Evolutionary conservation across 208 protist species (phyloP), one percentile per base, ranked within the genome.

Genomic region (Trypanosoma boissoni): DNA sequence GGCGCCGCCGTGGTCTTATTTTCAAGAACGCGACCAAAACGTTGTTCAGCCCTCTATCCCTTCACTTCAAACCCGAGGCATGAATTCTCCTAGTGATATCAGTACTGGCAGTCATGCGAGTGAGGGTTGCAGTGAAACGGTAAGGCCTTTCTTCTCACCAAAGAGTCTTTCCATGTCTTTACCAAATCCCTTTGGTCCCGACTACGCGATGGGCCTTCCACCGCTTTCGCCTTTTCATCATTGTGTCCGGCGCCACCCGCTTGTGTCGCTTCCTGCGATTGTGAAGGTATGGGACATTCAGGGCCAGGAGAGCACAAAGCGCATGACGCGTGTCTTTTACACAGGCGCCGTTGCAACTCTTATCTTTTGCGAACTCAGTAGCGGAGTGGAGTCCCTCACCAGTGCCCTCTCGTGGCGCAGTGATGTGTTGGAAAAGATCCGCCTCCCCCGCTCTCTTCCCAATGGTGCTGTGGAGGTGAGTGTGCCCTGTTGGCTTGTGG

Each of bases 241-340:
- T 50, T 28, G n/a, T n/a, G n/a, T n/a, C n/a, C n/a, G n/a, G n/a
- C n/a, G n/a, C n/a, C n/a, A n/a, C n/a, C n/a, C n/a, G n/a, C n/a
- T n/a, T n/a, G n/a, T n/a, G 7, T 21, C 20, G 12, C 2, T 49
- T 1, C 34, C 43, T 5, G 57, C 42, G 3, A 63, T 50, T 27
- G 42, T 63, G 1, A 45, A 63, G 44, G 27, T 55, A 14, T 63
- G 57, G 57, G 57, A 63, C n/a, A 63, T 63, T 18, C 39, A 45
- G 16, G 57, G 57, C 20, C 57, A 63, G 45, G 57, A 63, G 24
- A 21, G 32, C 45, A 63, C 34, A n/a, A 50, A 45, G 24, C 55
- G 18, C 27, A 63, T 63, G 57, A 63, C 34, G 6, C 41, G 57
- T 9, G 16, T 43, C 8, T 63, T 63, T 36, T 63, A 63, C 45